Evolutionary conservation across 2,329 filamentous ascomycete species (phyloP).

Genomic region (Xylariaceae sp.): DNA sequence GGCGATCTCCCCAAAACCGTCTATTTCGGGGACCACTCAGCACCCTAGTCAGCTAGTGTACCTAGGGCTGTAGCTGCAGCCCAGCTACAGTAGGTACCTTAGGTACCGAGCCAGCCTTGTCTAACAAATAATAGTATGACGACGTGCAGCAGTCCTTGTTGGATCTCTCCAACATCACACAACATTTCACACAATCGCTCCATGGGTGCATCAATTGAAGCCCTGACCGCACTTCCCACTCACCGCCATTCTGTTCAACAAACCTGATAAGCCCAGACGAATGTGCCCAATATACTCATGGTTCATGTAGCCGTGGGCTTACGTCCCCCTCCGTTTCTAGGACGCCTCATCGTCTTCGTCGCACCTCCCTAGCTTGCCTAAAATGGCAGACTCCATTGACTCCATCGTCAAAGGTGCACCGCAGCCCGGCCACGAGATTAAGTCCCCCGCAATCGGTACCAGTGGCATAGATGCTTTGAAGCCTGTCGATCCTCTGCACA

Average conservation of each 20-base stretch:
- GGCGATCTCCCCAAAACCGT: not conserved
- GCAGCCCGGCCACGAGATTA: constrained; percentile 62
- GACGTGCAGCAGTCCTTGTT: not conserved
- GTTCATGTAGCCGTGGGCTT: constrained; percentile 28
- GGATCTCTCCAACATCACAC: constrained; percentile 15
- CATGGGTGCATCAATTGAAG: not conserved
- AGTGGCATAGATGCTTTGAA: constrained; percentile 53
- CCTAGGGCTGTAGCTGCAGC: not conserved
- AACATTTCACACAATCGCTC: constrained; percentile 12
- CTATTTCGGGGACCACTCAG: not conserved
- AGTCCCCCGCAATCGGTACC: constrained; percentile 51
- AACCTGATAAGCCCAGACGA: constrained; percentile 10
- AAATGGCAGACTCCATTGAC: constrained; percentile 75
- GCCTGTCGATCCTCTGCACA: constrained; percentile 74
- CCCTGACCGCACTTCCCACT: constrained; percentile 2
- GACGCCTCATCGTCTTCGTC: constrained; percentile 19
- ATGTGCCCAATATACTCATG: constrained; percentile 18
- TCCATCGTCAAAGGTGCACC: constrained; percentile 92
- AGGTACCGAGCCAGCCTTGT: constrained; percentile 5
- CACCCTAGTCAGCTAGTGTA: too few species aligned
- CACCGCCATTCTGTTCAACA: constrained; percentile 25
- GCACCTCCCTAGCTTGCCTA: constrained; percentile 7
- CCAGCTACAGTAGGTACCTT: not conserved
- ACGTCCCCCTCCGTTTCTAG: constrained; percentile 22
- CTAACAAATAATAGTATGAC: constrained; percentile 12